Evolutionary conservation across 805 yeast species (phyloP), one percentile per base, ranked within the genome.

Genomic region (Ogataea minuta): DNA sequence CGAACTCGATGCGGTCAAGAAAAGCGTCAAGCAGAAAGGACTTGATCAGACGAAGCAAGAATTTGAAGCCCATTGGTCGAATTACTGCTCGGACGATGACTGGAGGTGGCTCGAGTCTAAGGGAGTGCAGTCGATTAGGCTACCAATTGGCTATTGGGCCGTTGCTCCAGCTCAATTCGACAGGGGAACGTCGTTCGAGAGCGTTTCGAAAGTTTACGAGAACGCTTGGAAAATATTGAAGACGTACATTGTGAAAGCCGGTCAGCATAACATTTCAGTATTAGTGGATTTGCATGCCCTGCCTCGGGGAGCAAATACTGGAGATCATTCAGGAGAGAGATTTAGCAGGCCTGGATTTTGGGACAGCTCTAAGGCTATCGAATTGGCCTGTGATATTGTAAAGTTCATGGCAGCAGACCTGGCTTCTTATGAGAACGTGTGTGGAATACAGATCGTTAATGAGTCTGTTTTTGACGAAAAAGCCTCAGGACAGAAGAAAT

Each of bases 101-200:
- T 90, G 96, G 95, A 54, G 72, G 14, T 88, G 88, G 85, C 62
- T 91, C 20, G 60, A 66, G 31, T 64, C 70, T 14, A 72, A 70
- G 37, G 85, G 87, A 6, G 85, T 85, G n/a, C 87, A 86, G 16
- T 76, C 89, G 2, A 71, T 91, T 4, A 72, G 99, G 53, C 71
- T 91, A 1, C 98, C 99, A 6, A 64, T 91, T 48, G 98, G 98
- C 0, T 91, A 85, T 62, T 91, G 96, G 96, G 80, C 76, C 41
- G 76, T 89, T n/a, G 73, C 66, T 36, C 80, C 82, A 14, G 87
- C 90, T 1, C 48, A 52, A 12, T 83, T 69, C 56, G 64, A 78
- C 28, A 60, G 63, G 14, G 76, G 72, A 4, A 82, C 95, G 2
- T 80, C 81, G 13, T 91, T 85, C 55, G 78, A 64, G 11, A 56